These are phyloP conservation scores for Magnolia sinica DNA, from an alignment of 164 flowering plant genomes.

Conservation along the genomic window DNA sequence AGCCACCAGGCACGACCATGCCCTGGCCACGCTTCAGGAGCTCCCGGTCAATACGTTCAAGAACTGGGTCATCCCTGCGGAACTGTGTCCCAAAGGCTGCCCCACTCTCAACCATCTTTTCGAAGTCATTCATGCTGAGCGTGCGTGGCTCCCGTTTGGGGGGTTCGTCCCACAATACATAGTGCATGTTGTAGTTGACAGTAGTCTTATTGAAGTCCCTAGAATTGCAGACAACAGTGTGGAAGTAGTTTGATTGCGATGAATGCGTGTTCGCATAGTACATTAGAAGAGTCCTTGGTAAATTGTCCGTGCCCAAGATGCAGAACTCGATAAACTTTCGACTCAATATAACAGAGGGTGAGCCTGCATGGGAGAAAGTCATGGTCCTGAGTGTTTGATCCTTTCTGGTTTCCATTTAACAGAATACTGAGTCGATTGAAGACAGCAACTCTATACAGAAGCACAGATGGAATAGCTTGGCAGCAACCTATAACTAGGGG, in stretches of 20 bases:
- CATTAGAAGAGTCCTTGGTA: constrained; percentile 85
- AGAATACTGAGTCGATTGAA: too few relatives aligned
- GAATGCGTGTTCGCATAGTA: constrained; percentile 75
- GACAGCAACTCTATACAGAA: too few relatives aligned
- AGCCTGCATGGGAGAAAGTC: constrained; percentile 48
- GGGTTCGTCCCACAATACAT: constrained; percentile 35
- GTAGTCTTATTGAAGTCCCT: constrained; percentile 57
- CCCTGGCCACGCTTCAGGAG: constrained; percentile 47
- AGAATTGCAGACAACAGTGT: constrained; percentile 73
- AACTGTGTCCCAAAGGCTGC: constrained; percentile 75
- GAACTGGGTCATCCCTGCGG: constrained; percentile 46
- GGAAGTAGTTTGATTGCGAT: constrained; percentile 69
- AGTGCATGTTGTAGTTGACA: constrained; percentile 63
- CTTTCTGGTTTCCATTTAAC: too few relatives aligned
- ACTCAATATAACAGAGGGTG: constrained; percentile 54
- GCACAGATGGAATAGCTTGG: too few relatives aligned
- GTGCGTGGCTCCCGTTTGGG: constrained; percentile 27
- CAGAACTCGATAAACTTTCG: constrained; percentile 75
- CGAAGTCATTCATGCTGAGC: constrained; percentile 48
- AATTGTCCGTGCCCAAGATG: constrained; percentile 78
- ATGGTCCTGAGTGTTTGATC: too few relatives aligned
- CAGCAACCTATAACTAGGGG: too few relatives aligned
- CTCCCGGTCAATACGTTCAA: constrained; percentile 73
- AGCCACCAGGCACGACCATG: constrained; percentile 77
- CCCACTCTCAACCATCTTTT: constrained; percentile 61